Base-by-base conservation (phyloP, 2,329 filamentous ascomycete genomes). In the Fusarium annulatum region DNA sequence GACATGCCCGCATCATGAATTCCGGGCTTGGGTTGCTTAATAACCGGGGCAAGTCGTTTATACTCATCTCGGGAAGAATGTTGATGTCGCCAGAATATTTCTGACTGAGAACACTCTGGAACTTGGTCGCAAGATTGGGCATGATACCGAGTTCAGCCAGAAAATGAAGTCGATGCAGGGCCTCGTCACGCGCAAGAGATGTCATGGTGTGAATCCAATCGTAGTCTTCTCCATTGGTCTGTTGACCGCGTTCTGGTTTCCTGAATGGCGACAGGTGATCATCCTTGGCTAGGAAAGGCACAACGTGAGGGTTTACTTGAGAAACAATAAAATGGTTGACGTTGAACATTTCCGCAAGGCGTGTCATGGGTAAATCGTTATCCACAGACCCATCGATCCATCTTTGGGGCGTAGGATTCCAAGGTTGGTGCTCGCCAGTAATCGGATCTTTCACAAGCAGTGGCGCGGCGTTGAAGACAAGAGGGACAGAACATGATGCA, bases 271-370 rank as follows among this genome's bases (percentile, higher is more conserved):
- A 82, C 2, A 88, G 81, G 33, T 88, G 87, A 69, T 94, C 93
- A 65, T 97, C 93, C 74, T 91, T 93, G 21, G 89, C 86, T 21
- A 98, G 84, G 77, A 98, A 97, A 0, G 94, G 94, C 0, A 97
- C 90, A 14, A 98, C 94, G 77, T 98, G 96, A 1, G 96, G 96
- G 77, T 98, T 98, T 57, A 98, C 95, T 80, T 98, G 96, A 0
- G 95, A 97, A 23, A 98, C 96, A 75, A 98, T 98, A 79, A 98
- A 98, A 80, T 98, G 96, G 79, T 98, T 98, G 80, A 98, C 95
- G 79, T 98, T 97, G 86, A 98, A 97, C 93, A 98, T 95, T 79
- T 97, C 95, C 2, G 95, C 91, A 21, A 98, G 86, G 4, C 94
- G 90, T 26, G 92, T 94, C 90, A 97, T 97, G 4, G 96, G 96